phyloP scores from a whole-genome alignment of 345 rosid species.

The Eucalyptus pauciflora region DNA sequence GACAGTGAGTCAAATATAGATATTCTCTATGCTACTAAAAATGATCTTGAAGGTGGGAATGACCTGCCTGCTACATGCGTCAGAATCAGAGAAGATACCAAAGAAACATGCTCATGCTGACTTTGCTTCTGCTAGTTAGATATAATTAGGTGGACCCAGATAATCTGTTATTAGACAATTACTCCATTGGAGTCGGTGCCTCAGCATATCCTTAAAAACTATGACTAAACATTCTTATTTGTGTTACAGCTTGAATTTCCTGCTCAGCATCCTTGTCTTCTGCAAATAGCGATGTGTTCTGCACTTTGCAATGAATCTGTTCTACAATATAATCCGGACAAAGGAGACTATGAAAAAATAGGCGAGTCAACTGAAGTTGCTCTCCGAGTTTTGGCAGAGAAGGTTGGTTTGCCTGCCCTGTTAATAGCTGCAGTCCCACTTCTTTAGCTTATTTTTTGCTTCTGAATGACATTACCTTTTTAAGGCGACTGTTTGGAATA shows the following conservation, averaged over 20 bases:
- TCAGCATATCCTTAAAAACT: background rate
- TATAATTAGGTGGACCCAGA: background rate
- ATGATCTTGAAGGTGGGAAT: background rate
- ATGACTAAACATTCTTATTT: background rate
- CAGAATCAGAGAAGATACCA: background rate
- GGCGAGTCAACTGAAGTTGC: constrained; percentile 99
- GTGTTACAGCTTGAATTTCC: constrained; percentile 79
- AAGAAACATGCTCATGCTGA: background rate
- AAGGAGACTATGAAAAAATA: constrained; percentile 80
- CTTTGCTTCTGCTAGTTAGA: background rate
- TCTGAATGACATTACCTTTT: background rate
- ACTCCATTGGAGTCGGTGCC: background rate
- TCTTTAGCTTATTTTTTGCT: background rate
- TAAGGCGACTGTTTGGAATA: background rate
- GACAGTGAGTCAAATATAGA: background rate
- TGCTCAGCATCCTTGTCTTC: constrained; percentile 92
- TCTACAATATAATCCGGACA: constrained; percentile 94
- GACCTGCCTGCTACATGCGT: background rate
- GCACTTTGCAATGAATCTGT: constrained; percentile 94
- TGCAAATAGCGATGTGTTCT: constrained; percentile 90
- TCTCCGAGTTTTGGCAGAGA: constrained; percentile 85
- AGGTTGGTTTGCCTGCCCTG: constrained; percentile 38
- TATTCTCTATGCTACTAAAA: background rate
- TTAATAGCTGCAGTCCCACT: background rate
- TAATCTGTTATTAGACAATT: background rate